phyloP scores from a whole-genome alignment of 139 green algal genomes.

The Micractinium conductrix region DNA sequence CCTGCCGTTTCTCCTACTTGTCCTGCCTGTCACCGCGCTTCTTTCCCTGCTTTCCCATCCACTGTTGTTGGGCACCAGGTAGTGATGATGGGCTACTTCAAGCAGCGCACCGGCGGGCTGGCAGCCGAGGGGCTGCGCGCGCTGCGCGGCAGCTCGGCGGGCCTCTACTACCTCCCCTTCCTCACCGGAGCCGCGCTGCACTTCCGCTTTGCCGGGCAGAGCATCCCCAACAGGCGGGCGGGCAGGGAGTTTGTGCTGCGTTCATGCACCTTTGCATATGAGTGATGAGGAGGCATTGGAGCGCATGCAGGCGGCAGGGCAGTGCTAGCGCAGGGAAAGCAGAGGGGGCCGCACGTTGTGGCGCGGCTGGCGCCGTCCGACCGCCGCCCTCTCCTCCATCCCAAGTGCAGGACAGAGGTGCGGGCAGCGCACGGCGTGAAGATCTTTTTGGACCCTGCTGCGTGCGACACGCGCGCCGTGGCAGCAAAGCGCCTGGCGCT shows the following conservation, averaged over 20 bases:
- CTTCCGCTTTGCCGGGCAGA: constrained; percentile 26
- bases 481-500: not conserved
- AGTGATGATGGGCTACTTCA: not conserved
- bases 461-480: not conserved
- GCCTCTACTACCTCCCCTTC: constrained; percentile 4
- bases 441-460: not conserved
- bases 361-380: not conserved
- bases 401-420: not conserved
- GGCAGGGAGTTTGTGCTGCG: not conserved
- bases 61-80: not conserved
- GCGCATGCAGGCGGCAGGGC: too few species aligned
- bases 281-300: too few species aligned
- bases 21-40: too few species aligned
- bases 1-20: too few species aligned
- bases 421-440: not conserved
- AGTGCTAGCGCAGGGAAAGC: too few species aligned
- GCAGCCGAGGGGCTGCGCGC: not conserved
- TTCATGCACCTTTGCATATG: not conserved
- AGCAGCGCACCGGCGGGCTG: not conserved
- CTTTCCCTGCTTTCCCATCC: too few species aligned
- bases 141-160: not conserved
- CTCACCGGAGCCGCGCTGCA: not conserved
- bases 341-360: not conserved
- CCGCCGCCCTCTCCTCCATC: too few species aligned
- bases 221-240: constrained; percentile 13